Conservation (phyloP, 2,329 filamentous ascomycete genomes). For the Claviceps humidiphila region DNA sequence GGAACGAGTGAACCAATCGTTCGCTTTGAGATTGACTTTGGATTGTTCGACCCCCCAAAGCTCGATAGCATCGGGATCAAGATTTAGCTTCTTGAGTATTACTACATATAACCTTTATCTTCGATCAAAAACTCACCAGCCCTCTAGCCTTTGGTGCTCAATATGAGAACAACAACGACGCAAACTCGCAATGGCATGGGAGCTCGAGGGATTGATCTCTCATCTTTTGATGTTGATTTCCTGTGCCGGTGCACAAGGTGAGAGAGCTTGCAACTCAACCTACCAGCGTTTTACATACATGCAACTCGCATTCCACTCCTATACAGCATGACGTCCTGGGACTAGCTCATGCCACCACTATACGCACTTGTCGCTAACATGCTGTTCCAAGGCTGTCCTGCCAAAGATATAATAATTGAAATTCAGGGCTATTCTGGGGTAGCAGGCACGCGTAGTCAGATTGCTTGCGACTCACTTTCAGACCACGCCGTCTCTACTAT, state of each 20-base stretch:
- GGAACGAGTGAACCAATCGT: no score
- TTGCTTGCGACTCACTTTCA: slow-evolving; percentile 8
- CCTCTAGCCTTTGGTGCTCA: slow-evolving; percentile 3
- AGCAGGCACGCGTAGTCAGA: slow-evolving; percentile 7
- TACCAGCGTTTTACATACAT: background rate
- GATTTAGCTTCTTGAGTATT: background rate
- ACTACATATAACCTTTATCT: slow-evolving; percentile 2
- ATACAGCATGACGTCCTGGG: background rate
- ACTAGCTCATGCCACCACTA: background rate
- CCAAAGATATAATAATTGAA: slow-evolving; percentile 19
- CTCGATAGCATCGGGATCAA: background rate
- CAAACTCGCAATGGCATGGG: slow-evolving; percentile 19
- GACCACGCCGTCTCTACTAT: slow-evolving; percentile 18
- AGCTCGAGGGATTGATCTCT: slow-evolving; percentile 26
- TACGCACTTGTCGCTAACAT: background rate
- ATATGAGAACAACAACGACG: slow-evolving; percentile 13
- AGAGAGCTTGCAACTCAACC: slow-evolving; percentile 8
- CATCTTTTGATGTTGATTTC: slow-evolving; percentile 23
- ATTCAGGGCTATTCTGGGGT: slow-evolving; percentile 15
- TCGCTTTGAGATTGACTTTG: no score
- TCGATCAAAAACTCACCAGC: background rate
- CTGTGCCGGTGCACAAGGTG: slow-evolving; percentile 25
- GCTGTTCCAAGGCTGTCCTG: slow-evolving; percentile 16
- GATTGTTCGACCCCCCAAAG: no score
- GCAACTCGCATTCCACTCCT: background rate